Evolutionary conservation across 495 filamentous ascomycete genomes (phyloP).

Genomic region (Neohortaea acidophila): DNA sequence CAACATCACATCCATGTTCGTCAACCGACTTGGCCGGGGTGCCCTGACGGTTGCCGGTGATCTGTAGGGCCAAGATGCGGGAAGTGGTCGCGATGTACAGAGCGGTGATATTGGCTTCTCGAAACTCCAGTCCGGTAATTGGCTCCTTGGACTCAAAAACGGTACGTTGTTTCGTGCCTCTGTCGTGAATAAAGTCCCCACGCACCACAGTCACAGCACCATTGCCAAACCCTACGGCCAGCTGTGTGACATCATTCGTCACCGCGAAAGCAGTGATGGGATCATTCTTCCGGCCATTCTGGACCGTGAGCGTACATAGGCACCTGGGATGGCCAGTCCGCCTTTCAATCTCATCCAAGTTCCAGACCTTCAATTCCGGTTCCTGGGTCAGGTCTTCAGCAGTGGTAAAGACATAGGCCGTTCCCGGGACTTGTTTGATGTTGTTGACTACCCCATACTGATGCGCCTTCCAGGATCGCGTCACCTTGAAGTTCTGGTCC

Average conservation of each 20-base stretch:
- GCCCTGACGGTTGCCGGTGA: constrained; percentile 73
- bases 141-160: constrained; percentile 96
- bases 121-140: constrained; percentile 74
- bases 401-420: constrained; percentile 72
- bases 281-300: constrained; percentile 86
- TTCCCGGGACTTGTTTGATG: constrained; percentile 84
- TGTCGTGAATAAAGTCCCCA: constrained; percentile 87
- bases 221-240: constrained; percentile 91
- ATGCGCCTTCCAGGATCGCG: constrained; percentile 74
- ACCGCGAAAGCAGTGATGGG: constrained; percentile 84
- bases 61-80: constrained; percentile 70
- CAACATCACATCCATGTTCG: constrained; percentile 72
- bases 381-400: constrained; percentile 77
- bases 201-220: constrained; percentile 85
- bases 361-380: constrained; percentile 88
- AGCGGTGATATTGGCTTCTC: constrained; percentile 50
- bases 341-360: constrained; percentile 82
- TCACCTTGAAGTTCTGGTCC: constrained; percentile 70
- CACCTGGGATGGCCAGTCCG: constrained; percentile 81
- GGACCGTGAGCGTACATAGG: constrained; percentile 65
- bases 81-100: constrained; percentile 86
- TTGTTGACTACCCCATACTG: constrained; percentile 72
- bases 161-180: constrained; percentile 87
- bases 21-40: constrained; percentile 79
- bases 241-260: constrained; percentile 72